Evolutionary conservation across 805 yeast genomes (phyloP).

Genomic region (Suhomyces emberorum): DNA sequence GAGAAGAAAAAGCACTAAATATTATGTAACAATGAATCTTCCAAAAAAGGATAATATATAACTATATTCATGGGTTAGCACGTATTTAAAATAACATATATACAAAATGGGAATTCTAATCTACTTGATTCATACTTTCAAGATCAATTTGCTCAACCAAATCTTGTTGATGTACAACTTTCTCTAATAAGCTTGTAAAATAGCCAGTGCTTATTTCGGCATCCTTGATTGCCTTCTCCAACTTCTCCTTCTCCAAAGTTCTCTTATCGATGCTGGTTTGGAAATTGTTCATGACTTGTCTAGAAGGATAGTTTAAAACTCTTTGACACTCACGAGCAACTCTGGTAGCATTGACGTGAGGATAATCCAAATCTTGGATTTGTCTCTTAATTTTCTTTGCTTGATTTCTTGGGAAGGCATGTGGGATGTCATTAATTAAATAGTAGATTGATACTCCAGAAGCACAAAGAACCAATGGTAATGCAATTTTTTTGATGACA

Average conservation of each 20-base stretch:
- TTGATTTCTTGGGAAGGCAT: slow-evolving; percentile 81
- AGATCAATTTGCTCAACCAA: slow-evolving; percentile 43
- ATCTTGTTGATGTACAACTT: slow-evolving; percentile 41
- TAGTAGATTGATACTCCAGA: slow-evolving; percentile 57
- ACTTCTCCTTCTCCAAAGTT: slow-evolving; percentile 52
- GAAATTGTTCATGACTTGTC: slow-evolving; percentile 72
- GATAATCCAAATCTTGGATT: slow-evolving; percentile 67
- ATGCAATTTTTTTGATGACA: slow-evolving; percentile 44
- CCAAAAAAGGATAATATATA: background rate
- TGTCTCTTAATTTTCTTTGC: slow-evolving; percentile 66
- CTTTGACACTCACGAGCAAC: slow-evolving; percentile 78
- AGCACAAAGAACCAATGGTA: slow-evolving; percentile 52
- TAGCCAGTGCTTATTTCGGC: slow-evolving; percentile 56
- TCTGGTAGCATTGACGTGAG: slow-evolving; percentile 72
- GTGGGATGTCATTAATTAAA: slow-evolving; percentile 76
- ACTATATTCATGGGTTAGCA: too few relatives aligned
- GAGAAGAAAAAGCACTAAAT: slow-evolving; percentile 19
- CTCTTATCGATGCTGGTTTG: slow-evolving; percentile 64
- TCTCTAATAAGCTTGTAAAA: slow-evolving; percentile 48
- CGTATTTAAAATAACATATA: slow-evolving; percentile 1
- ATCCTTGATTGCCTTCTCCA: slow-evolving; percentile 48
- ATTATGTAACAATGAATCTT: background rate
- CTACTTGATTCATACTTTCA: slow-evolving; percentile 41
- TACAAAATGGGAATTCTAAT: slow-evolving; percentile 21
- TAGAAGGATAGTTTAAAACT: slow-evolving; percentile 76